phyloP scores from a whole-genome alignment of 352 stramenopile species.

The Phytophthora cajani region DNA sequence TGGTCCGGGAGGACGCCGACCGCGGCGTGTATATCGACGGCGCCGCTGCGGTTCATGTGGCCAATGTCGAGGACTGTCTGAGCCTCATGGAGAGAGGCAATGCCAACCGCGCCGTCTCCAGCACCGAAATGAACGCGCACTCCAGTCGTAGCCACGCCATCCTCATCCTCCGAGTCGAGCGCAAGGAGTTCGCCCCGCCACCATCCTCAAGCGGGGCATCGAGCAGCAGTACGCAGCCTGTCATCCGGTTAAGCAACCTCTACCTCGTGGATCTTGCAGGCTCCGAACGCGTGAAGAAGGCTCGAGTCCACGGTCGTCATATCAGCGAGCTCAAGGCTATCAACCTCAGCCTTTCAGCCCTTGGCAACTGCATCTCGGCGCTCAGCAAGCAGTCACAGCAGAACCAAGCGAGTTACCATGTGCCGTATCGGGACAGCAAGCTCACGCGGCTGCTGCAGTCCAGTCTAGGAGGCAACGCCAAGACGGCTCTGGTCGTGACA shows the following conservation, averaged over 20 bases:
- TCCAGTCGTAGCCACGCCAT: slow-evolving; percentile 89
- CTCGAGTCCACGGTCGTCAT: slow-evolving; percentile 58
- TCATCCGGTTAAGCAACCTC: slow-evolving; percentile 65
- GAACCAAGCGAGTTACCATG: slow-evolving; percentile 44
- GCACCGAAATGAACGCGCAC: slow-evolving; percentile 89
- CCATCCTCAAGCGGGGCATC: slow-evolving; percentile 5
- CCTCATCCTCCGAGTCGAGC: slow-evolving; percentile 85
- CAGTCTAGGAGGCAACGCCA: slow-evolving; percentile 77
- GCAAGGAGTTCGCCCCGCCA: slow-evolving; percentile 52
- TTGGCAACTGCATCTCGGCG: slow-evolving; percentile 79
- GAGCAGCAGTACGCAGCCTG: slow-evolving; percentile 28
- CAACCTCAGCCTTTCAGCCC: slow-evolving; percentile 75
- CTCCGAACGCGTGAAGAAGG: slow-evolving; percentile 78
- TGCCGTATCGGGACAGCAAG: slow-evolving; percentile 82
- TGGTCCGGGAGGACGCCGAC: slow-evolving; percentile 69
- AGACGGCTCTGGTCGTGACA: slow-evolving; percentile 73
- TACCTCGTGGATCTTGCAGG: slow-evolving; percentile 76
- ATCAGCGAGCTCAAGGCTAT: slow-evolving; percentile 76
- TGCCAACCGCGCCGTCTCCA: slow-evolving; percentile 76
- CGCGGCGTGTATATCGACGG: slow-evolving; percentile 74
- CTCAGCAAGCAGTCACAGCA: slow-evolving; percentile 58
- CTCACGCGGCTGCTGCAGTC: slow-evolving; percentile 72
- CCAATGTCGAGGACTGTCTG: slow-evolving; percentile 58
- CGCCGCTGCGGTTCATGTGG: slow-evolving; percentile 46
- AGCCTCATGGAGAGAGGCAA: slow-evolving; percentile 56